A percentile compares a stretch with the other conserved stretches of the same genome.
phyloP scores from a whole-genome alignment of 2,329 filamentous ascomycete species.

The Ascochyta pisi region DNA sequence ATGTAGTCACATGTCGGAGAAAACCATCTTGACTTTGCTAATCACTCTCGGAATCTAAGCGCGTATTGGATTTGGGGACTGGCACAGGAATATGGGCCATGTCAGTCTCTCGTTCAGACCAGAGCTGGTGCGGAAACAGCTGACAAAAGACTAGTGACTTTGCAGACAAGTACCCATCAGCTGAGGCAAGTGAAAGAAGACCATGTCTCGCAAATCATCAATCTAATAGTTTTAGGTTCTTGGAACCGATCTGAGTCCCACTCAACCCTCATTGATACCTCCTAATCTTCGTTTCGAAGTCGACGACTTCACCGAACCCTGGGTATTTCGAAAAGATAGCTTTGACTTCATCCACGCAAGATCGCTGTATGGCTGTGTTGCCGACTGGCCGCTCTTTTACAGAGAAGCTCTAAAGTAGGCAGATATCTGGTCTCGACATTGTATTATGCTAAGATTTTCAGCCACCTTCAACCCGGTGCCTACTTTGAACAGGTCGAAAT shows the following conservation, averaged over 20 bases:
- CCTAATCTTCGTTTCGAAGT: conserved; percentile 44
- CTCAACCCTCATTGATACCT: conserved; percentile 46
- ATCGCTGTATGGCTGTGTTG: conserved; percentile 27
- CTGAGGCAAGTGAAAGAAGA: conserved; percentile 25
- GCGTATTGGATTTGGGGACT: conserved; percentile 52
- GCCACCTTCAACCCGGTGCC: conserved; percentile 40
- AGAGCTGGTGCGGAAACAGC: background rate
- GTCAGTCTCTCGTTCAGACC: conserved; percentile 18
- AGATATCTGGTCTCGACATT: background rate
- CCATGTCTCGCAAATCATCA: background rate
- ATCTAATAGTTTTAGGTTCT: conserved; percentile 33
- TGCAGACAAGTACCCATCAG: conserved; percentile 49
- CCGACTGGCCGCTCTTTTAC: conserved; percentile 34
- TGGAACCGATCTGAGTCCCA: conserved; percentile 50
- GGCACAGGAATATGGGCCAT: conserved; percentile 54
- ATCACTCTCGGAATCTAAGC: conserved; percentile 16
- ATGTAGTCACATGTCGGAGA: background rate
- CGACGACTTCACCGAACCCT: conserved; percentile 42
- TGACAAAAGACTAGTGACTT: conserved; percentile 38
- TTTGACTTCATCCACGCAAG: conserved; percentile 35
- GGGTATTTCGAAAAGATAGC: conserved; percentile 33
- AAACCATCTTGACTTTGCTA: background rate
- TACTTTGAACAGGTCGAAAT: conserved; percentile 39
- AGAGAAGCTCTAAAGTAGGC: conserved; percentile 29
- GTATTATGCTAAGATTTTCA: background rate